Evolutionary conservation across 306 rosid genomes (phyloP), one percentile per base, ranked within the genome.

Genomic region (Ammopiptanthus mongolicus): DNA sequence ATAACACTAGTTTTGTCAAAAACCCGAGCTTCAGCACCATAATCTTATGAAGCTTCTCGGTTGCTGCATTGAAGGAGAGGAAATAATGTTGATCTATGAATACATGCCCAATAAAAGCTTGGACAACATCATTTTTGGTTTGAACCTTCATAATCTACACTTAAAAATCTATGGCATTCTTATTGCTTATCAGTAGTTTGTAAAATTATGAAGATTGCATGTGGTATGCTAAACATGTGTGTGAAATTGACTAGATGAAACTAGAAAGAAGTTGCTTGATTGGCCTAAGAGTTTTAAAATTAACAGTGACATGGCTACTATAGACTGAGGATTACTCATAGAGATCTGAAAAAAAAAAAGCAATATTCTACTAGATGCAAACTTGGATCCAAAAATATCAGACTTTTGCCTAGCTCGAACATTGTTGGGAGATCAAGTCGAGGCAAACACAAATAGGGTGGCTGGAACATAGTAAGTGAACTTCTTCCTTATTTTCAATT

Each of bases 261-360:
- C 55, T n/a, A 52, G 8, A 53, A 29, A 44, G 5, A 65, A 65
- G 21, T 4, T 55, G n/a, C 18, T 76, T 13, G 74, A 42, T 8
- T 76, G 74, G 80, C 62, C 0, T 3, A 69, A 10, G 33, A 18
- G 62, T 4, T 50, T 17, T 12, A 21, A 50, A 29, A 69, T 76
- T 14, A 66, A 66, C 6, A 5, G 60, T 12, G 80, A 74, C 44
- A 76, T 76, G 19, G 74, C 80, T 12, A 76, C 21, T 76, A 74
- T 6, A 66, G 59, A 5, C 13, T 76, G 4, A 66, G 68, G 15
- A 50, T 69, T 69, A 51, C 51, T 51, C 74, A 69, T 33, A 69
- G 62, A 33, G 74, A 69, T 48, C 0, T 69, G 1, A n/a, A n/a
- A n/a, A n/a, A 69, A 69, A 69, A 28, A 62, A 3, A 69, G 61